Conservation (phyloP, 2,329 filamentous ascomycete species). For the Trichocomaceae sp. region DNA sequence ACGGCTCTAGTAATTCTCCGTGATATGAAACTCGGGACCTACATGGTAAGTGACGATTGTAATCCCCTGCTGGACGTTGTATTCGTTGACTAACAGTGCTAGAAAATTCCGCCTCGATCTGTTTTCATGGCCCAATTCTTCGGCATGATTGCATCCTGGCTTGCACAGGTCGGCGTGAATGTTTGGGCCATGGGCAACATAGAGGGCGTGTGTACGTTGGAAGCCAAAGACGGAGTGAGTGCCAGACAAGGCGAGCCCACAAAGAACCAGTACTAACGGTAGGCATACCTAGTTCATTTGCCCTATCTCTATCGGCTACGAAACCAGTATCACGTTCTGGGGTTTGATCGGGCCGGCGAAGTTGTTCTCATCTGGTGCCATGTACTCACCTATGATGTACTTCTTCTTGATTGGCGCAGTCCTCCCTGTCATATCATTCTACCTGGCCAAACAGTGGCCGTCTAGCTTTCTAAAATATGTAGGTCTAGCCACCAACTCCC, state of each 20-base stretch:
- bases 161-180: conserved; percentile 29
- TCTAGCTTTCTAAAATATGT: not conserved
- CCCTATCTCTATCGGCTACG: conserved; percentile 1
- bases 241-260: too few relatives aligned
- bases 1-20: conserved; percentile 15
- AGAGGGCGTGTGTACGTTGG: conserved; percentile 29
- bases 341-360: conserved; percentile 42
- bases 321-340: conserved; percentile 29
- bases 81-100: too few relatives aligned
- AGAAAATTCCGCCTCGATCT: conserved; percentile 39
- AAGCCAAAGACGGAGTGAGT: conserved; percentile 10
- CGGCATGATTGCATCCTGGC: conserved; percentile 38
- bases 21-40: conserved; percentile 46
- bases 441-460: not conserved
- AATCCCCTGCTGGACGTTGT: too few relatives aligned
- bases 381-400: conserved; percentile 40
- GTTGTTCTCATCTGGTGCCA: conserved; percentile 38
- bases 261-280: not conserved
- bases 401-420: conserved; percentile 41
- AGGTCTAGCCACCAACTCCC: not conserved
- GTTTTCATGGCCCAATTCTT: conserved; percentile 41
- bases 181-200: conserved; percentile 28
- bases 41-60: conserved; percentile 23
- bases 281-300: not conserved
- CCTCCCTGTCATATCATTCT: conserved; percentile 32